Evolutionary conservation across 331 rosid genomes (phyloP).

Genomic region (Malus hybrid): DNA sequence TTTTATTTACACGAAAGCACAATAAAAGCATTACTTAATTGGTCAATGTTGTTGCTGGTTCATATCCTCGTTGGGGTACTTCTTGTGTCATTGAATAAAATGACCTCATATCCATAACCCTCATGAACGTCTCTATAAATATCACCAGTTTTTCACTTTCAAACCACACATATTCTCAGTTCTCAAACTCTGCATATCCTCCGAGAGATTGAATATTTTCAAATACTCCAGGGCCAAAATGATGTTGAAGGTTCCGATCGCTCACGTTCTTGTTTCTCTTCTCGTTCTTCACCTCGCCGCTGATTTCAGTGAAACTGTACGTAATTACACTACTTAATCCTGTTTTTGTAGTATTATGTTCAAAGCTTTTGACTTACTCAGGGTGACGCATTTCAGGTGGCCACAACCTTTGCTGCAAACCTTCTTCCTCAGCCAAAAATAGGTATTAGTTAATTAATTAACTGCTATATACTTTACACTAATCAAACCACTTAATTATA

Average conservation of each 20-base stretch:
- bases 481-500: neutral
- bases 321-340: neutral
- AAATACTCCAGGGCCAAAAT: conserved; percentile 27
- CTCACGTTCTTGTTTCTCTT: conserved; percentile 32
- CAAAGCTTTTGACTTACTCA: neutral
- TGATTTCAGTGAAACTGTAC: conserved; percentile 28
- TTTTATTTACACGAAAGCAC: no score
- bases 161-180: neutral
- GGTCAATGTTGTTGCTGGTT: neutral
- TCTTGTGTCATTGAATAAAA: no score
- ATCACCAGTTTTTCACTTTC: no score
- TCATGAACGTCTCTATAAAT: neutral
- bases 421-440: neutral
- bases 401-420: neutral
- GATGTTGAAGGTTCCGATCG: conserved; percentile 25
- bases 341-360: neutral
- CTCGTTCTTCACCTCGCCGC: conserved; percentile 15
- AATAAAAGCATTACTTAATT: no score
- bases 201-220: neutral
- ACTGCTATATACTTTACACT: neutral
- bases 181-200: neutral
- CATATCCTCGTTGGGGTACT: neutral
- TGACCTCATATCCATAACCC: neutral
- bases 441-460: neutral
- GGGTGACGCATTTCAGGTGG: neutral